Evolutionary conservation across 495 filamentous ascomycete genomes (phyloP), one percentile per base, ranked within the genome.

Genomic region (Sphaerosporella brunnea): DNA sequence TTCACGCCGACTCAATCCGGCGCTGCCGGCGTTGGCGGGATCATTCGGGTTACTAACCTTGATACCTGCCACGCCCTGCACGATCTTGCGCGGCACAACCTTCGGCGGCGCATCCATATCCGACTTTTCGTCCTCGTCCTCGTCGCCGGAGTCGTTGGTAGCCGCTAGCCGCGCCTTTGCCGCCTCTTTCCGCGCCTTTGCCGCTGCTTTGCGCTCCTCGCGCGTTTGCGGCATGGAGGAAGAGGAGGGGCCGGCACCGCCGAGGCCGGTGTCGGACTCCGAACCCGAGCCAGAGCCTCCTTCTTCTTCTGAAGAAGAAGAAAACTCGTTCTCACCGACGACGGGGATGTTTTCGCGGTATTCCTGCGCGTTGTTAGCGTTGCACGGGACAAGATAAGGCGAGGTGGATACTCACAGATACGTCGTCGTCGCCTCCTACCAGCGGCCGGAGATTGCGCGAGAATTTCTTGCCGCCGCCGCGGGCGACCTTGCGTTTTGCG

Each of bases 391-490:
- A 15, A 15, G 39, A 16, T 21, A 43, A 43, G 21, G 23, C 2
- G 40, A 7, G 23, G 23, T 43, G 24, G 7, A 18, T 45, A n/a
- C n/a, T n/a, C n/a, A n/a, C n/a, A n/a, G n/a, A 11, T 45, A 43
- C 39, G 25, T 24, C 20, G 35, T 83, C 86, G 62, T 95, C 82
- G 15, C 53, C 58, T 42, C 78, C 79, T 55, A 92, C 85, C 53
- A 85, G 69, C 4, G 85, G 87, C 60, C 77, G 75, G 9, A 95
- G 75, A 61, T 94, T 79, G 32, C 80, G 78, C 51, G 87, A 93
- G 73, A 86, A 96, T 51, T 92, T 78, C 66, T 94, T 93, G 54
- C 88, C 90, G 47, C 87, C 84, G 69, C 90, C 90, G 66, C 90
- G 74, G 47, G 79, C 82, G 51, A 80, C 84, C 69, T 97, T 97